Conservation (phyloP, 257 asterid species). For the Salvia splendens region DNA sequence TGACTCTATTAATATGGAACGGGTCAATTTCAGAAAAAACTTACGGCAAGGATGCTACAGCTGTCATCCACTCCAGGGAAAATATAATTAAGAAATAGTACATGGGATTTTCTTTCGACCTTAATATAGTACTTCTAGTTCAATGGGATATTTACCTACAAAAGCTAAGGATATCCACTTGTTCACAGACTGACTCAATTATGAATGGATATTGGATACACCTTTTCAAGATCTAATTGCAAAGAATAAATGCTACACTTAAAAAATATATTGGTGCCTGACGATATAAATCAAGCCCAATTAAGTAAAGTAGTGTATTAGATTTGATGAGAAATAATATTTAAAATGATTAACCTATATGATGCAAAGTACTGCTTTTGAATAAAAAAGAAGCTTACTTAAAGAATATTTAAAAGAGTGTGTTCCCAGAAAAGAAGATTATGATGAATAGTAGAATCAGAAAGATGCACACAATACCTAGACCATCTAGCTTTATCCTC, state of each 20-base stretch:
- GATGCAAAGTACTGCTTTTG: conserved; percentile 3
- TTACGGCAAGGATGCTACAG: not conserved
- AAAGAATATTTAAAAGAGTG: not conserved
- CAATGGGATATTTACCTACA: conserved; percentile 18
- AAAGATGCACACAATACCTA: conserved; percentile 52
- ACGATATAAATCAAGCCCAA: conserved; percentile 5
- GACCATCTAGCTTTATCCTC: conserved; percentile 91
- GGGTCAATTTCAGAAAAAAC: not conserved
- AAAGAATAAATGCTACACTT: no score
- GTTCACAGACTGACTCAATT: not conserved
- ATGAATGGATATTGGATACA: no score
- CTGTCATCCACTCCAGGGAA: not conserved
- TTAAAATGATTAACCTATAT: not conserved
- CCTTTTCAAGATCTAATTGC: no score
- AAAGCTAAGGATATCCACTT: conserved; percentile 4
- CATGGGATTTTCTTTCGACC: not conserved
- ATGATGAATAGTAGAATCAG: conserved; percentile 8
- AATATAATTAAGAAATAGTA: not conserved
- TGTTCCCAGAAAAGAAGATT: conserved; percentile 3
- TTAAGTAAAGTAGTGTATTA: no score
- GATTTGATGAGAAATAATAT: no score
- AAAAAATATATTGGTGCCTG: not conserved
- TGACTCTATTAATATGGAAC: no score
- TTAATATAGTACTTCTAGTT: not conserved
- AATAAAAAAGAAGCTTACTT: not conserved